Evolutionary conservation across 371 early-diverging fungal genomes (phyloP).

Genomic region (Saksenaea vasiformis): DNA sequence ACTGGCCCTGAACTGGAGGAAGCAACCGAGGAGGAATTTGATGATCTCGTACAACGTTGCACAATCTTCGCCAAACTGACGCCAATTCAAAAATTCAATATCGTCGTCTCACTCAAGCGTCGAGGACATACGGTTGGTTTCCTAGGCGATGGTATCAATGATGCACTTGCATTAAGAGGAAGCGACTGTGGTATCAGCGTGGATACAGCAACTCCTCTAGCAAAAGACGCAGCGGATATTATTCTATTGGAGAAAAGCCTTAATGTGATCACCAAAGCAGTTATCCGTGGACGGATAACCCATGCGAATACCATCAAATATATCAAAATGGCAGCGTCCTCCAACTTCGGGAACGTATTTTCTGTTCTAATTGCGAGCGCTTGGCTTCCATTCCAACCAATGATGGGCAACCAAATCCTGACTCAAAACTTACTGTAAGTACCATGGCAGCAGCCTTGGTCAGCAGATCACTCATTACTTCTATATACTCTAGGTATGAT

Average conservation of each 20-base stretch:
- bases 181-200: slow-evolving; percentile 87
- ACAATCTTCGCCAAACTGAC: slow-evolving; percentile 59
- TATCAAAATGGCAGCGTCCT: slow-evolving; percentile 45
- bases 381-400: slow-evolving; percentile 49
- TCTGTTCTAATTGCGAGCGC: slow-evolving; percentile 39
- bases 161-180: slow-evolving; percentile 87
- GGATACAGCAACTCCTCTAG: slow-evolving; percentile 79
- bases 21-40: slow-evolving; percentile 28
- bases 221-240: slow-evolving; percentile 79
- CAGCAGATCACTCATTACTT: too few relatives aligned
- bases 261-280: slow-evolving; percentile 31
- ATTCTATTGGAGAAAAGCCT: slow-evolving; percentile 54
- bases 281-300: slow-evolving; percentile 36
- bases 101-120: slow-evolving; percentile 44
- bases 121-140: slow-evolving; percentile 49
- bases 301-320: slow-evolving; percentile 24
- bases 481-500: slow-evolving; percentile 6
- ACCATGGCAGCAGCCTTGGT: neutral
- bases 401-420: slow-evolving; percentile 37
- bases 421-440: slow-evolving; percentile 46
- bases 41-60: slow-evolving; percentile 20
- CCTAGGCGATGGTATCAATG: slow-evolving; percentile 97
- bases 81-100: slow-evolving; percentile 52
- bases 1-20: slow-evolving; percentile 27
- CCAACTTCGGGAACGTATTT: slow-evolving; percentile 49